These are phyloP conservation scores for Vigna angularis DNA, from an alignment of 306 rosid species.

Conservation along the genomic window DNA sequence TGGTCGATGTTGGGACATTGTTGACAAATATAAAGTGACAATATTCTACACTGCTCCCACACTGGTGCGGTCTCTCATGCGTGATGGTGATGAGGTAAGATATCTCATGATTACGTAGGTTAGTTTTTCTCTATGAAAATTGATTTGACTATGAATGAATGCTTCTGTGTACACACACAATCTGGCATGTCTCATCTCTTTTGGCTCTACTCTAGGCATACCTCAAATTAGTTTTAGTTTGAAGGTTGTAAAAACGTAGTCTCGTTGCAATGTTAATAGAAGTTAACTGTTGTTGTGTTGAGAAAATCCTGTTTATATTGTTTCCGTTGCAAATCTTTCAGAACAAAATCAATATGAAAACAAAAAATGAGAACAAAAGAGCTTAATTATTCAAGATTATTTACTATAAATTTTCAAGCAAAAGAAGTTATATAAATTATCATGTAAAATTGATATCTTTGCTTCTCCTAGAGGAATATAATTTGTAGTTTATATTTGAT, in stretches of 20 bases:
- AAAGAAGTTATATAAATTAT: conserved; percentile 24
- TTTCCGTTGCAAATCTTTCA: background rate
- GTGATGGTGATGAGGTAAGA: conserved; percentile 79
- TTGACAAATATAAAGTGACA: conserved; percentile 91
- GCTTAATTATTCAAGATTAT: background rate
- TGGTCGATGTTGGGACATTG: conserved; percentile 98
- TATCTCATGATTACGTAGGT: conserved; percentile 10
- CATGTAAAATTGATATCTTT: conserved; percentile 22
- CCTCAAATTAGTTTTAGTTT: background rate
- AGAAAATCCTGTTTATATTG: background rate
- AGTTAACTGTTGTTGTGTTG: background rate
- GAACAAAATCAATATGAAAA: background rate
- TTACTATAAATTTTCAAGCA: background rate
- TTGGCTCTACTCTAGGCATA: background rate
- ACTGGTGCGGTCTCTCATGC: conserved; percentile 98
- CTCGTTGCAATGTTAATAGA: background rate
- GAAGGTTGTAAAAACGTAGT: background rate
- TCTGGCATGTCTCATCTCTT: background rate
- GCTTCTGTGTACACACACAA: background rate
- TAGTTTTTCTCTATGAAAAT: conserved; percentile 17
- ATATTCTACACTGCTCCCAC: conserved; percentile 99
- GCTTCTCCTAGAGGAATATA: background rate
- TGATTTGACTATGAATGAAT: conserved; percentile 27
- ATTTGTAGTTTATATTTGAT: conserved; percentile 14
- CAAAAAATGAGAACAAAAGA: background rate